Evolutionary conservation across 441 rosid species (phyloP), one percentile per base, ranked within the genome.

Genomic region (Pelargonium cotyledonis): DNA sequence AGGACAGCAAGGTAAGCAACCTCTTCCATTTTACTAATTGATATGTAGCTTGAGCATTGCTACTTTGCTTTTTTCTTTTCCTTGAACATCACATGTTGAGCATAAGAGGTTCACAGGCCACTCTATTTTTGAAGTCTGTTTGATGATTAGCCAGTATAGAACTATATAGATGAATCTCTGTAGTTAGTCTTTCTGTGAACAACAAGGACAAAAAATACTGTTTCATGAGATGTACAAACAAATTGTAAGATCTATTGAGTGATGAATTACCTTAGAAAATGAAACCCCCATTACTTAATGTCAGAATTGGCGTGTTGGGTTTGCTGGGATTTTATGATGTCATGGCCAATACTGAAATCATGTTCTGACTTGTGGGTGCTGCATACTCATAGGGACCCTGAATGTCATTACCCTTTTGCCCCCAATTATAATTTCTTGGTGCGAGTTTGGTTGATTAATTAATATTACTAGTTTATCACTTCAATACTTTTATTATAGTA

Each of bases 1-100:
- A 58, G 7, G 73, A 60, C 58, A 76, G 60, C 75, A 80, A 67
- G 62, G 91, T 80, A 69, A 81, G 86, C 18, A 4, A 81, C 85
- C 57, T 49, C 16, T 49, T 14, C 15, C 3, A 49, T 10, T 49
- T 49, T 11, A 49, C 55, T 49, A 49, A 31, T 31, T 31, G 5
- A 31, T 31, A 31, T 31, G 35, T 49, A 4, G 15, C 5, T 10
- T 49, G 55, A 49, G 14, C 16, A 1, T 14, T 14, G 55, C 15
- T 10, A 49, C 3, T 49, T n/a, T 14, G 15, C 57, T 14, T 47
- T n/a, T 12, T n/a, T n/a, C 57, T 49, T 49, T 12, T 31, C 3
- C 3, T 31, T 31, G 35, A 31, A 31, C 35, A 31, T 31, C 35
- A 1, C 35, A 31, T 31, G 6, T 49, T 49, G 57, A 47, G 55